Conservation (phyloP, 345 rosid genomes). For the Odontarrhena argentea region DNA sequence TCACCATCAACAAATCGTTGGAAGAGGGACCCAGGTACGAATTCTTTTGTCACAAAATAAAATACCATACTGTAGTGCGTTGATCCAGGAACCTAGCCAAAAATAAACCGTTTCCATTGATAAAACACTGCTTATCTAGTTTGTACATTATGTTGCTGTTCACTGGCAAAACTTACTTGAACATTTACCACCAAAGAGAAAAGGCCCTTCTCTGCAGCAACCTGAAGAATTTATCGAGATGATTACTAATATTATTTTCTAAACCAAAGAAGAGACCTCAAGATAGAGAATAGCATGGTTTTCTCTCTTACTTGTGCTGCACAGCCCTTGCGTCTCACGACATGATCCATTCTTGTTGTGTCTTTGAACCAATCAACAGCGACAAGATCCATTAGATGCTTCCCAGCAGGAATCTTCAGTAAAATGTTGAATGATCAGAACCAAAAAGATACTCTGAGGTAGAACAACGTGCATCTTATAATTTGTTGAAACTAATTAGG, state of each 20-base stretch:
- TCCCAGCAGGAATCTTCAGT: slow-evolving; percentile 88
- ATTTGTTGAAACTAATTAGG: slow-evolving; percentile 4
- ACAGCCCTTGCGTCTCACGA: slow-evolving; percentile 88
- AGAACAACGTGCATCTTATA: slow-evolving; percentile 8
- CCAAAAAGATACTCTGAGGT: not conserved
- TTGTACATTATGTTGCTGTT: slow-evolving; percentile 21
- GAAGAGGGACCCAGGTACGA: slow-evolving; percentile 78
- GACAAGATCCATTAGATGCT: slow-evolving; percentile 95
- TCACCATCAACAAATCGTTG: slow-evolving; percentile 97
- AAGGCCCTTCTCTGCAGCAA: slow-evolving; percentile 73
- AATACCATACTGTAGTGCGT: slow-evolving; percentile 98
- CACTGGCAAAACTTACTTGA: slow-evolving; percentile 60
- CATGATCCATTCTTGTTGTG: slow-evolving; percentile 94
- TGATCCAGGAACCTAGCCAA: slow-evolving; percentile 84
- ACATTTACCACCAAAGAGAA: slow-evolving; percentile 72
- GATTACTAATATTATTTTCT: not conserved
- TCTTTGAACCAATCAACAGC: slow-evolving; percentile 99
- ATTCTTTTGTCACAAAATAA: slow-evolving; percentile 72
- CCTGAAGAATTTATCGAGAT: slow-evolving; percentile 40
- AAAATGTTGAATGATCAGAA: slow-evolving; percentile 35
- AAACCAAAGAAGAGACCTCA: not conserved
- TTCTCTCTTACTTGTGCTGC: slow-evolving; percentile 77
- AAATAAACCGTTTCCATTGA: not conserved
- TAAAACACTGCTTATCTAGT: slow-evolving; percentile 5
- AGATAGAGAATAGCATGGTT: slow-evolving; percentile 12